These are phyloP conservation scores for Moesziomyces sp. DNA, from an alignment of 1,284 basidiomycete species.

Conservation along the genomic window DNA sequence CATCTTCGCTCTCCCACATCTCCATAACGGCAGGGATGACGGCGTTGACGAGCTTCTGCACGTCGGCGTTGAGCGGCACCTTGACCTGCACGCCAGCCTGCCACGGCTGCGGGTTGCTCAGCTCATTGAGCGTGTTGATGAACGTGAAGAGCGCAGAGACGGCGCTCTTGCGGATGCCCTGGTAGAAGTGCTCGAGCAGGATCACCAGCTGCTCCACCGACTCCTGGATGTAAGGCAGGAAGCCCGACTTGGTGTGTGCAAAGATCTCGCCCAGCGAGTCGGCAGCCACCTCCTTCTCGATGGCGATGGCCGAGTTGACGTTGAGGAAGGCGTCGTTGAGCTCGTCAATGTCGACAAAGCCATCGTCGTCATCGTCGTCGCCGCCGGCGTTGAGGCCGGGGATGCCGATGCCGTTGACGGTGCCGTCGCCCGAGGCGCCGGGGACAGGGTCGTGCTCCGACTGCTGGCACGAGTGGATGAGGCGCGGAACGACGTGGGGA, in stretches of 20 bases:
- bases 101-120: constrained; percentile 86
- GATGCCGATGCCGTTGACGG: constrained; percentile 71
- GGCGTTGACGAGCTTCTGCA: constrained; percentile 83
- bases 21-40: constrained; percentile 82
- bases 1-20: constrained; percentile 93
- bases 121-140: constrained; percentile 90
- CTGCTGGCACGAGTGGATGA: constrained; percentile 87
- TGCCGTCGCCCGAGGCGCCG: constrained; percentile 64
- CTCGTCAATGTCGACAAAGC: constrained; percentile 77
- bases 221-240: constrained; percentile 81
- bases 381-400: constrained; percentile 77
- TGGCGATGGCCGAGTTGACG: constrained; percentile 94
- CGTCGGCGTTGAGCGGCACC: constrained; percentile 77
- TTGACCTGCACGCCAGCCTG: constrained; percentile 75
- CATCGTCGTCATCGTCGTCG: constrained; percentile 72
- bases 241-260: constrained; percentile 81
- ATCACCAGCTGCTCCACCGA: constrained; percentile 83
- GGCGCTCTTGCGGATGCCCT: constrained; percentile 95
- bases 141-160: constrained; percentile 89
- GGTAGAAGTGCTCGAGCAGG: constrained; percentile 93
- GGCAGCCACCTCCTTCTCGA: constrained; percentile 99
- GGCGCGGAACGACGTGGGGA: constrained; percentile 84
- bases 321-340: constrained; percentile 73
- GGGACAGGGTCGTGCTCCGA: constrained; percentile 70
- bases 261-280: constrained; percentile 95